Base-by-base conservation (phyloP, 2,329 filamentous ascomycete species). In the Monilinia fructigena region DNA sequence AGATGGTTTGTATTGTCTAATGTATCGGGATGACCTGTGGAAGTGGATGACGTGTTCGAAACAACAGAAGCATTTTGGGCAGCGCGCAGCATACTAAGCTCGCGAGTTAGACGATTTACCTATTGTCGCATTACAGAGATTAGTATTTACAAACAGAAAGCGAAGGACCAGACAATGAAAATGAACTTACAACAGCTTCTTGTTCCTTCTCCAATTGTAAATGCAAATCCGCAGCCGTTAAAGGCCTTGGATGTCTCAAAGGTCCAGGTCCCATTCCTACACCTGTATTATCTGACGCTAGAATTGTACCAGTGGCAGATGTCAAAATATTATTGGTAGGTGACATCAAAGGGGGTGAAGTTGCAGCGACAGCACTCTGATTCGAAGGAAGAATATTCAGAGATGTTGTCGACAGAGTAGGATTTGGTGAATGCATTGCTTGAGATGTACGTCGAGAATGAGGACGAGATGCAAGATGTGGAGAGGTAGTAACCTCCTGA, bases 171-270 rank as follows among this genome's bases (percentile, higher is more conserved):
- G 6, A 20, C 31, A 16, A 20, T 18, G 7, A 18, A 23, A 38
- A 50, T 50, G n/a, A 26, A 80, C 87, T 70, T 83, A 95, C 93
- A 74, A 97, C 89, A 47, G 93, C 91, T 78, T 98, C 94, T 74
- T 98, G 93, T 76, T 98, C 94, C 78, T 96, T 95, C 79, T 98
- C 94, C 35, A 97, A 83, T 79, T 97, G 87, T 68, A 91, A 83
- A 77, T 97, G 93, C 68, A 98, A 83, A 77, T 98, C 94, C 4
- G 92, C 90, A 1, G 92, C 89, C 0, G 94, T 97, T 76, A 97
- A 80, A 4, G 93, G 93, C 47, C 92, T 86, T 7, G 94, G 93
- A 77, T 97, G 93, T 69, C 94, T 86, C 73, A 96, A 80, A 4
- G 94, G 93, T 0, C 90, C 91, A 66, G 86, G 86, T 0, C 86